Base-by-base conservation (phyloP, 441 rosid species). In the Metrosideros polymorpha region DNA sequence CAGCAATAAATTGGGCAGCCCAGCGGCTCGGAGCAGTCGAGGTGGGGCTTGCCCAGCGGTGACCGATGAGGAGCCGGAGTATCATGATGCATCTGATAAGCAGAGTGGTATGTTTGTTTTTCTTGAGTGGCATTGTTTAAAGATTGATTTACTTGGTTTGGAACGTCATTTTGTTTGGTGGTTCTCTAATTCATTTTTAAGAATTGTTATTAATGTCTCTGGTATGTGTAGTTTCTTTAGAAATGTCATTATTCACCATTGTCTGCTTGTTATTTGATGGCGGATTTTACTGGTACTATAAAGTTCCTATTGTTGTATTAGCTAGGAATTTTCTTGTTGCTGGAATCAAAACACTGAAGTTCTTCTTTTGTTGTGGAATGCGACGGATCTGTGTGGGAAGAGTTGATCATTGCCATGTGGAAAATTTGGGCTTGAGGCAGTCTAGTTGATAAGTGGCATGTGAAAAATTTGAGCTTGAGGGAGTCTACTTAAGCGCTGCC, bases 31-130 rank as follows among this genome's bases (percentile, higher is more conserved):
- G 87, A 79, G 56, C 63, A 63, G 83, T 42, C 51, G 35, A 52
- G 57, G 43, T 52, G 47, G 91, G 83, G 89, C 89, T 84, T 79
- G 89, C 87, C 61, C 89, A 86, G 76, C 87, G 86, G 54, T 19
- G 35, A 89, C 91, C 1, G 96, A 93, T n/a, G 93, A 92, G 83
- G 93, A 91, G 52, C 92, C 55, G 54, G 96, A 91, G 45, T 92
- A 89, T 83, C 91, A 91, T 35, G 94, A 93, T 52, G 90, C 92
- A 39, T 88, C 91, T 49, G 93, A 89, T 84, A 85, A 85, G 47
- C 84, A 50, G 27, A 59, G 75, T 83, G 90, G 90, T 89, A 71
- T 39, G 79, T 71, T 71, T 14, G 47, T 71, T 12, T 71, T 39
- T 6, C 79, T 71, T 35, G 39, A 71, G 47, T 71, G 79, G 17